These are phyloP conservation scores for Cutaneotrichosporon cyanovorans DNA, from an alignment of 1,284 basidiomycete genomes.

Conservation along the genomic window DNA sequence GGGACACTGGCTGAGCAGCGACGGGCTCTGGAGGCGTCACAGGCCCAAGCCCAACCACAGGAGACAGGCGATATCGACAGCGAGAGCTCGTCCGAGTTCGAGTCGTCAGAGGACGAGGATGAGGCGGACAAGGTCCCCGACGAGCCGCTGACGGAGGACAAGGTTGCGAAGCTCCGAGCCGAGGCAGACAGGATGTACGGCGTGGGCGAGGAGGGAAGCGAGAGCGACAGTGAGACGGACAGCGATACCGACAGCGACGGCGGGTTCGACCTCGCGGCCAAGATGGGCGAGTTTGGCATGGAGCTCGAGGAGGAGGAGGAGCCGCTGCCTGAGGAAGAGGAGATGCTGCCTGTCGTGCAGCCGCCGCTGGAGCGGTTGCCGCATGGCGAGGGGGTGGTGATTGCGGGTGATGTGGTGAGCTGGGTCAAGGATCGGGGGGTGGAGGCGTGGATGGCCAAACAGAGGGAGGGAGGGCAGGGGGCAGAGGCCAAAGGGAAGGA, in stretches of 20 bases:
- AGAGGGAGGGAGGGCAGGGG: not conserved
- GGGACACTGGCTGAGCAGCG: slow-evolving; percentile 35
- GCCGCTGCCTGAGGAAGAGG: slow-evolving; percentile 43
- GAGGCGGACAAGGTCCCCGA: slow-evolving; percentile 2
- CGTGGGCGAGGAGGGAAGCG: slow-evolving; percentile 4
- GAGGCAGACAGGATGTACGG: slow-evolving; percentile 21
- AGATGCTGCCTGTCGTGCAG: slow-evolving; percentile 34
- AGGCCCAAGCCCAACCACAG: too few species aligned
- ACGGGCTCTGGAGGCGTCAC: slow-evolving; percentile 28
- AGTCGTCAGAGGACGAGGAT: slow-evolving; percentile 22
- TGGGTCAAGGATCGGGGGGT: slow-evolving; percentile 40
- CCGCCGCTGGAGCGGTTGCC: slow-evolving; percentile 40
- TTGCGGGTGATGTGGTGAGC: slow-evolving; percentile 46
- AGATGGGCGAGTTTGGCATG: slow-evolving; percentile 17
- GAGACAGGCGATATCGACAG: slow-evolving; percentile 5
- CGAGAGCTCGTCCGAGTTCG: slow-evolving; percentile 29
- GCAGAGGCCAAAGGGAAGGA: not conserved
- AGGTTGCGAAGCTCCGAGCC: slow-evolving; percentile 21
- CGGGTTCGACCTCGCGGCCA: slow-evolving; percentile 3
- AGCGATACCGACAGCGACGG: slow-evolving; percentile 16
- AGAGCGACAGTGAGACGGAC: slow-evolving; percentile 3
- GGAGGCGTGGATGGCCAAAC: slow-evolving; percentile 32
- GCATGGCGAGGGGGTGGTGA: slow-evolving; percentile 27
- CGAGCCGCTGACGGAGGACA: slow-evolving; percentile 20
- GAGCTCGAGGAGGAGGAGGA: slow-evolving; percentile 21